These are phyloP conservation scores for Basidioascus undulatus DNA, from an alignment of 768 basidiomycete genomes.

Conservation along the genomic window DNA sequence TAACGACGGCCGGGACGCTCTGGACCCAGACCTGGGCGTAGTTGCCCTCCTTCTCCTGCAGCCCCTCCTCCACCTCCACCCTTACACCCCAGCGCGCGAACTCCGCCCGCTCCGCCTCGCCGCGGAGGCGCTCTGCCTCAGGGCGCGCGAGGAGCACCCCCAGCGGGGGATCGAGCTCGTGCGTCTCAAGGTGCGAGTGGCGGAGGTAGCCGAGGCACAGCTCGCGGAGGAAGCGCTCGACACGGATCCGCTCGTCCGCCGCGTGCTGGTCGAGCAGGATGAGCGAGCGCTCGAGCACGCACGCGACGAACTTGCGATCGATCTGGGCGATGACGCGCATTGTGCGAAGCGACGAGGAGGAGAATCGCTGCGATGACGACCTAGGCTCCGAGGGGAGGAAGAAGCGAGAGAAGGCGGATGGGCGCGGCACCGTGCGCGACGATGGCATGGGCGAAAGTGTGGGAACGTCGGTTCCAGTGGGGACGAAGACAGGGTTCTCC, in stretches of 20 bases:
- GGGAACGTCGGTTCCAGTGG: slow-evolving; percentile 27
- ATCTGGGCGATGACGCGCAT: slow-evolving; percentile 57
- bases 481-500: slow-evolving; percentile 24
- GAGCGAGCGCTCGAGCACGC: slow-evolving; percentile 30
- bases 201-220: slow-evolving; percentile 36
- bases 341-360: slow-evolving; percentile 28
- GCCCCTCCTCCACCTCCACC: slow-evolving; percentile 19
- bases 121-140: slow-evolving; percentile 32
- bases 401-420: not conserved
- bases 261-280: slow-evolving; percentile 91
- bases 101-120: slow-evolving; percentile 22
- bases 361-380: slow-evolving; percentile 17
- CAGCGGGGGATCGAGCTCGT: slow-evolving; percentile 16
- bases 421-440: not conserved
- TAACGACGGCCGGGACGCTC: slow-evolving; percentile 42
- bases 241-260: slow-evolving; percentile 83
- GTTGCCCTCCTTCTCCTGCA: slow-evolving; percentile 15
- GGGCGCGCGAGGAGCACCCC: slow-evolving; percentile 32
- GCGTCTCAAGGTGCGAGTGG: slow-evolving; percentile 19
- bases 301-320: slow-evolving; percentile 74
- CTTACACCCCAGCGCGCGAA: slow-evolving; percentile 47
- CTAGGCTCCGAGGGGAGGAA: not conserved
- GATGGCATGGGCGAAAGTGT: slow-evolving; percentile 5
- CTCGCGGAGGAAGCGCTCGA: slow-evolving; percentile 53
- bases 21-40: slow-evolving; percentile 44